Percentiles rank a stretch among this genome's conserved stretches.
Evolutionary conservation across 2,329 filamentous ascomycete genomes (phyloP).

Genomic region (Aspergillus novofumigatus): DNA sequence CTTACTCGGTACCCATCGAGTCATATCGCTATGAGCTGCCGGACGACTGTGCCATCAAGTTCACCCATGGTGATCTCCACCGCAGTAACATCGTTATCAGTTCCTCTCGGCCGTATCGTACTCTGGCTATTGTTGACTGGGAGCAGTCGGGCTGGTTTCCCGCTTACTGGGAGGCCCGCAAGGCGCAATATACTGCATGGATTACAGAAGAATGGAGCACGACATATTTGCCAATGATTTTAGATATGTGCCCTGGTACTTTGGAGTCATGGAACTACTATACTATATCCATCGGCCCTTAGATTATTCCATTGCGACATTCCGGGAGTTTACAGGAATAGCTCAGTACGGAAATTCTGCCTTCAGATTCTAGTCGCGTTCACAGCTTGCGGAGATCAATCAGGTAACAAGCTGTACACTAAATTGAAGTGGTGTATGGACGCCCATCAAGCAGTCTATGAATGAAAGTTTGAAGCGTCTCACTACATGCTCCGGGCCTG

Average conservation of each 20-base stretch:
- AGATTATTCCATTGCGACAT: too few species aligned
- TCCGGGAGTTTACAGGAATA: too few species aligned
- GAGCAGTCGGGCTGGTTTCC: constrained; percentile 31
- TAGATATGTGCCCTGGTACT: constrained; percentile 23
- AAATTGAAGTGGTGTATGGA: too few species aligned
- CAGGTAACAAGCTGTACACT: too few species aligned
- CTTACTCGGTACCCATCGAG: constrained; percentile 22
- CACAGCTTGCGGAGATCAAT: too few species aligned
- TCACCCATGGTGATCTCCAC: constrained; percentile 35
- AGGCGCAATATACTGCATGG: constrained; percentile 21
- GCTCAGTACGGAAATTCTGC: too few species aligned
- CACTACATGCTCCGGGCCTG: too few species aligned
- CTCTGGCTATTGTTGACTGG: constrained; percentile 29
- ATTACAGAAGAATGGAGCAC: constrained; percentile 21
- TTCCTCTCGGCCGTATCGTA: constrained; percentile 11
- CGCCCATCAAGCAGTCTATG: too few species aligned
- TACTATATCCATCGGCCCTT: constrained; percentile 14
- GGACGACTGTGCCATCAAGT: constrained; percentile 28
- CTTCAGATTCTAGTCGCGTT: too few species aligned
- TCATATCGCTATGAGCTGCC: constrained; percentile 27
- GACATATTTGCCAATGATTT: constrained; percentile 28
- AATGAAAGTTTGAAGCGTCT: too few species aligned
- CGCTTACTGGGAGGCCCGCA: constrained; percentile 30
- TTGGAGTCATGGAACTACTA: constrained; percentile 31
- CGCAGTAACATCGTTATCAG: constrained; percentile 31